Evolutionary conservation across 2,329 filamentous ascomycete species (phyloP), one percentile per base, ranked within the genome.

Genomic region (Zymoseptoria pseudotritici): DNA sequence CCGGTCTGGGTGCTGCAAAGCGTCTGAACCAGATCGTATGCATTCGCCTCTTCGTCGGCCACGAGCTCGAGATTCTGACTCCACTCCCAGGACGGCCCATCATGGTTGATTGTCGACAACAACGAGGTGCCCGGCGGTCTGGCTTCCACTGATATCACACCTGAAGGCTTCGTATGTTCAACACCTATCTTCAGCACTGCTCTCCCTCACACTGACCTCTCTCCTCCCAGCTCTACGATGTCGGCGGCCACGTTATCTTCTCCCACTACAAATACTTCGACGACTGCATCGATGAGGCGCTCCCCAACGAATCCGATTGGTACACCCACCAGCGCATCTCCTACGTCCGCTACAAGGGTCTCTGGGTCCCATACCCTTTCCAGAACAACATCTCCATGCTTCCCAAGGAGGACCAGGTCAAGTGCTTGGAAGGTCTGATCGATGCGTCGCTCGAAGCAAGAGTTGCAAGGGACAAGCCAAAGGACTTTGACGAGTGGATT

Each of bases 261-360:
- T 97, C 92, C 70, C 92, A 97, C 85, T 99, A 99, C 88, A 97
- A 97, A 82, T 99, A 99, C 86, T 99, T 99, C 77, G 94, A 99
- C 80, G 94, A 99, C 82, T 95, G 90, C 82, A 88, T 99, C 75
- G 85, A 97, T 76, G 94, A 99, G 83, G 94, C 94, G 57, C 87
- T 99, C 50, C 94, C 94, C 71, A 91, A 91, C 73, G 86, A 91
- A 61, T 88, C 90, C 61, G 94, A 99, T 81, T 99, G 94, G 94
- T 97, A 89, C 80, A 90, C 86, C 67, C 94, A 99, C 82, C 89
- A 99, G 83, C 92, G 94, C 75, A 94, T 99, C 79, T 99, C 94
- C 65, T 99, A 99, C 77, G 93, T 99, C 70, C 92, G 94, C 74
- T 97, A 91, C 88, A 93, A 96, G 86, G 83, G 84, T 68, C 83